Base-by-base conservation (phyloP, 2,329 filamentous ascomycete species). In the Teratosphaeria pseudoeucalypti region DNA sequence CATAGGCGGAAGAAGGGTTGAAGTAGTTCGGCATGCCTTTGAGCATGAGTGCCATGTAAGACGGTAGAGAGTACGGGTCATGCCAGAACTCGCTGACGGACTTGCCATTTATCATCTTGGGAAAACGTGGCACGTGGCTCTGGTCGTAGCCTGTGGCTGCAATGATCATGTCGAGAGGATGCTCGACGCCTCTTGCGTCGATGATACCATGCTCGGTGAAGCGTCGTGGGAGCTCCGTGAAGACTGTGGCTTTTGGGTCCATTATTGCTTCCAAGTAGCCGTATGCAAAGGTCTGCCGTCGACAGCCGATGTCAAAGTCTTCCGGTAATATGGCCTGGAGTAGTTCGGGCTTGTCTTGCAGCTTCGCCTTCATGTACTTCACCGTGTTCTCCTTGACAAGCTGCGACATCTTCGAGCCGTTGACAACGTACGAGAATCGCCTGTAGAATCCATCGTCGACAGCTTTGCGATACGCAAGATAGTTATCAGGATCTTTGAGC, bases 121-220 rank as follows among this genome's bases (percentile, higher is more conserved):
- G 63, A 39, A 65, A 65, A 6, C 60, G 60, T 2, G 63, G 63
- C 56, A 64, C 54, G 54, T 65, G 60, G 12, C 61, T 62, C 55
- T 66, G 64, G 37, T 64, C 64, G 57, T 66, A 65, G 14, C 64
- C 64, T 3, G 63, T 66, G 2, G 64, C 64, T 9, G 64, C 64
- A 14, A 66, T 63, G 19, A 66, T 57, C 37, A 66, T 52, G 54
- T 66, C 64, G 27, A 66, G 57, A 10, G 57, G 52, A 39, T 66
- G 64, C 56, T 65, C 64, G n/a, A 59, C 49, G 10, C 64, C 61
- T 34, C 64, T 58, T 10, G 53, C 62, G 29, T 66, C 64, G 3
- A 66, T 10, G 9, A 66, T 52, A 9, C 63, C 63, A 11, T 34
- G 27, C 37, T 61, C 58, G 6, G 64, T 66, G 39, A 66, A 65